These are phyloP conservation scores for Maudiozyma turicensis DNA, from an alignment of 805 yeast species.

Conservation along the genomic window DNA sequence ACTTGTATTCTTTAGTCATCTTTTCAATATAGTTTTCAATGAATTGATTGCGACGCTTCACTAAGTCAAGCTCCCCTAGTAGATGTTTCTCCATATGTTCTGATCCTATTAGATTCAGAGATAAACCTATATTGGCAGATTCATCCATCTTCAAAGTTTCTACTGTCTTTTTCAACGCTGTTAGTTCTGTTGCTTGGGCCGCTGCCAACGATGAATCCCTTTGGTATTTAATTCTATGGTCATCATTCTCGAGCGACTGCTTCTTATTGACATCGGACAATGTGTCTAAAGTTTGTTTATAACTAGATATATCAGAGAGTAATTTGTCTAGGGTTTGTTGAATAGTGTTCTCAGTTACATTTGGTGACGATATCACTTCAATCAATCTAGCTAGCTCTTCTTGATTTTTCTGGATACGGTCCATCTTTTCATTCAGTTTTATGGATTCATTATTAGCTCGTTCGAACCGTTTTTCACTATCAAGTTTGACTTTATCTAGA, in stretches of 20 bases:
- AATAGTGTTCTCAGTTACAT: neutral
- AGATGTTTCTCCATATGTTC: conserved; percentile 8
- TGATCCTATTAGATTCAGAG: conserved; percentile 15
- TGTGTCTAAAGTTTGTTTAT: neutral
- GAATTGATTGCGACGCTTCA: conserved; percentile 12
- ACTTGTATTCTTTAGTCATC: conserved; percentile 5
- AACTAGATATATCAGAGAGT: neutral
- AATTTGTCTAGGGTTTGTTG: neutral
- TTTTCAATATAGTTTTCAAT: conserved; percentile 15
- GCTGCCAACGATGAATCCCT: conserved; percentile 39
- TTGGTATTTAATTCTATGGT: conserved; percentile 37
- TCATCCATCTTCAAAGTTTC: conserved; percentile 23
- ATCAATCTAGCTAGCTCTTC: neutral
- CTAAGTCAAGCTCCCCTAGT: conserved; percentile 7
- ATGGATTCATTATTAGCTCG: conserved; percentile 14
- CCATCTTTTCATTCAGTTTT: conserved; percentile 6
- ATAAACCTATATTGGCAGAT: conserved; percentile 28
- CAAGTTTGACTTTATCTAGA: conserved; percentile 14
- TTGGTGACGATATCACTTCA: too few relatives aligned
- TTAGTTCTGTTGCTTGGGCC: conserved; percentile 29
- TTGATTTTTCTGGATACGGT: conserved; percentile 5
- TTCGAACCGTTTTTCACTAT: conserved; percentile 20
- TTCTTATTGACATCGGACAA: conserved; percentile 7
- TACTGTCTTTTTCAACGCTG: conserved; percentile 22
- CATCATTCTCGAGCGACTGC: conserved; percentile 19